These are phyloP conservation scores for Penicillium waksmanii DNA, from an alignment of 495 filamentous ascomycete genomes.

Conservation along the genomic window DNA sequence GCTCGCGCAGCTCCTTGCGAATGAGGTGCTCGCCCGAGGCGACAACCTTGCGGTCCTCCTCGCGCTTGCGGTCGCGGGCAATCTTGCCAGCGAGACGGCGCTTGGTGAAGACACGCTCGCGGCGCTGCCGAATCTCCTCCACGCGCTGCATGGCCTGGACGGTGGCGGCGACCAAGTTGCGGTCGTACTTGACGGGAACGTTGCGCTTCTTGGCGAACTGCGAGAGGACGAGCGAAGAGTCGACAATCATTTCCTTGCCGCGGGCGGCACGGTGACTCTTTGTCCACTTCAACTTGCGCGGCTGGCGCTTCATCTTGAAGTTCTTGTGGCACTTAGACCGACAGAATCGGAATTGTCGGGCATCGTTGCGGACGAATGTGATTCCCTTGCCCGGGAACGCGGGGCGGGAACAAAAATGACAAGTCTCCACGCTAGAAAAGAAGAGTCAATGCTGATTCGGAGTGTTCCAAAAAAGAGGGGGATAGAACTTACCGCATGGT, in stretches of 20 bases:
- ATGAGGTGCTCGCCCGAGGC: slow-evolving; percentile 85
- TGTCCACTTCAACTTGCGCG: slow-evolving; percentile 86
- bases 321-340: slow-evolving; percentile 93
- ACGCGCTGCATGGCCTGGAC: slow-evolving; percentile 91
- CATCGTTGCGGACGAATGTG: slow-evolving; percentile 83
- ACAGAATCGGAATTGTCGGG: slow-evolving; percentile 67
- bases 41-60: slow-evolving; percentile 82
- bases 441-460: background rate
- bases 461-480: background rate
- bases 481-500: slow-evolving; percentile 37
- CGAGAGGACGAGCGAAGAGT: slow-evolving; percentile 87
- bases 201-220: slow-evolving; percentile 91
- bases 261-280: slow-evolving; percentile 72
- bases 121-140: slow-evolving; percentile 76
- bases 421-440: slow-evolving; percentile 72
- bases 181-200: slow-evolving; percentile 92
- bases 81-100: slow-evolving; percentile 88
- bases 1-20: slow-evolving; percentile 51
- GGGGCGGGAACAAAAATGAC: slow-evolving; percentile 86
- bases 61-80: slow-evolving; percentile 68
- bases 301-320: slow-evolving; percentile 97
- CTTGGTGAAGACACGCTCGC: slow-evolving; percentile 91
- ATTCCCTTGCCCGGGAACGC: slow-evolving; percentile 90
- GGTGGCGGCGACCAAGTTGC: slow-evolving; percentile 83
- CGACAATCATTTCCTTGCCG: slow-evolving; percentile 92